Conservation (phyloP, 805 yeast species). For the Metschnikowia dekortorum region DNA sequence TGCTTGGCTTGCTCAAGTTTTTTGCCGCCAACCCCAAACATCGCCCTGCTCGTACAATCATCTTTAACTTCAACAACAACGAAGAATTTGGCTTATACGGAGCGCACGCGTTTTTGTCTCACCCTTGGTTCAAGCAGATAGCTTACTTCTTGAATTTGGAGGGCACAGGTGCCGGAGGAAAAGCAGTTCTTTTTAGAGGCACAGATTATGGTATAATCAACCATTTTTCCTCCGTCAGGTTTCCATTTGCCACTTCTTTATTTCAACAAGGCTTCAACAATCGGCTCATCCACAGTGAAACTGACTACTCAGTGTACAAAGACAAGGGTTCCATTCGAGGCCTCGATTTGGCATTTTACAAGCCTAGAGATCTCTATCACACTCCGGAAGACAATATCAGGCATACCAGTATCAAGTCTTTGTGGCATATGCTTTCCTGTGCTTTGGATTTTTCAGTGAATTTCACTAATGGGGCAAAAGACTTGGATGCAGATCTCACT, state of each 20-base stretch:
- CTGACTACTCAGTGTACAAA: conserved; percentile 74
- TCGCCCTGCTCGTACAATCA: conserved; percentile 66
- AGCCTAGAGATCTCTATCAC: conserved; percentile 81
- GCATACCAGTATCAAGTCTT: conserved; percentile 59
- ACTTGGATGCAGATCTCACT: conserved; percentile 21
- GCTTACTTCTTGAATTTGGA: conserved; percentile 74
- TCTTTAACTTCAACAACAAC: conserved; percentile 83
- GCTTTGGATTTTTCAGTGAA: conserved; percentile 55
- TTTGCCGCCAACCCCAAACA: conserved; percentile 26
- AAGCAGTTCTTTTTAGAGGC: conserved; percentile 78
- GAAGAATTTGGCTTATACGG: conserved; percentile 89
- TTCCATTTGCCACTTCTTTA: conserved; percentile 75
- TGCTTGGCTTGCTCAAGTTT: conserved; percentile 64
- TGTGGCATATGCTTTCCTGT: conserved; percentile 81
- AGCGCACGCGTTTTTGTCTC: conserved; percentile 66
- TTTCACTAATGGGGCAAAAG: conserved; percentile 33
- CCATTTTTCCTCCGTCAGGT: conserved; percentile 49
- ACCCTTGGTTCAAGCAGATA: conserved; percentile 64
- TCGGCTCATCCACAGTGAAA: conserved; percentile 69
- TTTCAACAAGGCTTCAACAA: conserved; percentile 82
- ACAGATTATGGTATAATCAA: conserved; percentile 70
- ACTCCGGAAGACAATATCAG: conserved; percentile 68
- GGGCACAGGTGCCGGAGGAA: conserved; percentile 91
- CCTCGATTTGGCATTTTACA: conserved; percentile 83
- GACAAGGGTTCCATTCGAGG: conserved; percentile 68